phyloP scores from a whole-genome alignment of 495 filamentous ascomycete genomes.

The Rostrohypoxylon terebratum region DNA sequence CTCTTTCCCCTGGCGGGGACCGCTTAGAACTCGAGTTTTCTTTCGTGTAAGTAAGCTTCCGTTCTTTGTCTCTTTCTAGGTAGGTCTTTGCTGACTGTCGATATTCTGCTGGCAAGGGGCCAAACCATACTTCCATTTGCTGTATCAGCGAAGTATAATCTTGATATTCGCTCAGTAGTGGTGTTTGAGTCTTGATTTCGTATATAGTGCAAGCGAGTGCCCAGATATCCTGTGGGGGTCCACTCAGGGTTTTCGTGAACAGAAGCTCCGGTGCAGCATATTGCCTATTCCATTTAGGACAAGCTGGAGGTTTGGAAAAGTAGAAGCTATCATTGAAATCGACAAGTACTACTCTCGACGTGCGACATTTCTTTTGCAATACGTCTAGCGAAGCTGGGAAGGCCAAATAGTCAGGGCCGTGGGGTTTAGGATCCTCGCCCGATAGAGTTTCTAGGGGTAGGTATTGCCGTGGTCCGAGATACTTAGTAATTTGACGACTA shows the following conservation, averaged over 20 bases:
- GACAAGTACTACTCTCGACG: constrained; percentile 37
- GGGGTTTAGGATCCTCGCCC: constrained; percentile 11
- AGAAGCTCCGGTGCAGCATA: constrained; percentile 43
- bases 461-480: constrained; percentile 23
- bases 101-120: constrained; percentile 40
- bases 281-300: constrained; percentile 21
- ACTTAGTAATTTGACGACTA: not conserved
- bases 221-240: constrained; percentile 44
- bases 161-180: constrained; percentile 25
- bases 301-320: not conserved
- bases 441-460: constrained; percentile 4
- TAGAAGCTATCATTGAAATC: constrained; percentile 45
- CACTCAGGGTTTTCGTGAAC: constrained; percentile 32
- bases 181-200: constrained; percentile 20
- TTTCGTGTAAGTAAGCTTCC: not conserved
- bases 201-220: constrained; percentile 41
- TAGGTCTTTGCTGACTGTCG: constrained; percentile 7
- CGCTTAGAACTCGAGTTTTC: not conserved
- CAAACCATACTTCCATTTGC: constrained; percentile 40
- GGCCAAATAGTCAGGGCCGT: not conserved
- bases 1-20: not conserved
- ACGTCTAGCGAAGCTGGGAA: constrained; percentile 13
- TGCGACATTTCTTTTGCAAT: constrained; percentile 19
- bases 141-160: constrained; percentile 15
- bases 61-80: not conserved